Percentiles rank a stretch among this genome's conserved stretches.
phyloP scores from a whole-genome alignment of 2,329 filamentous ascomycete genomes.

The Colletotrichum agaves region DNA sequence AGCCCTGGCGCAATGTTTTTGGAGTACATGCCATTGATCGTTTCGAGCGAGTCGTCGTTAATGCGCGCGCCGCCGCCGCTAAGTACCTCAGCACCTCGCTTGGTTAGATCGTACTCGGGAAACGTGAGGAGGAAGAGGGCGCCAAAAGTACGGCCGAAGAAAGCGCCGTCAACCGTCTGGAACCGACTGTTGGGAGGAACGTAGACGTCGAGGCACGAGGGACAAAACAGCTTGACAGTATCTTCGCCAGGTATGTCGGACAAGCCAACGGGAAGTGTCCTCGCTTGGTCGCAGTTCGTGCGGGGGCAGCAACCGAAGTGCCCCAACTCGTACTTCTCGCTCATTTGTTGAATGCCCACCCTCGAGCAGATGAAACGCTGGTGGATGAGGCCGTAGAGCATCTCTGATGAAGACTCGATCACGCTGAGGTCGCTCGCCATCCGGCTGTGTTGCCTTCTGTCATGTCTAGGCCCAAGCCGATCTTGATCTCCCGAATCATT shows the following conservation, averaged over 20 bases:
- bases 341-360: conserved; percentile 98
- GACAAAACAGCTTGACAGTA: conserved; percentile 98
- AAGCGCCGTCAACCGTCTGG: conserved; percentile 96
- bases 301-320: conserved; percentile 98
- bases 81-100: conserved; percentile 72
- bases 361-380: conserved; percentile 98
- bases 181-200: conserved; percentile 97
- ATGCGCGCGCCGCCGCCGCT: conserved; percentile 45
- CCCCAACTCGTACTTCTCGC: conserved; percentile 96
- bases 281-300: conserved; percentile 88
- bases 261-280: conserved; percentile 91
- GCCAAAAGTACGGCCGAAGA: conserved; percentile 97
- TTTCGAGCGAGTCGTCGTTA: conserved; percentile 58
- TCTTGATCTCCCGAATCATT: conserved; percentile 75
- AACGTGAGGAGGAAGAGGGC: conserved; percentile 99
- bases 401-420: conserved; percentile 97
- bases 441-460: conserved; percentile 82
- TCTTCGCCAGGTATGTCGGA: conserved; percentile 96
- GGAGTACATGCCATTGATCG: conserved; percentile 87
- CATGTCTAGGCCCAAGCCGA: conserved; percentile 59
- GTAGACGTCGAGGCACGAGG: conserved; percentile 95
- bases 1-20: conserved; percentile 90
- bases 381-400: conserved; percentile 97
- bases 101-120: conserved; percentile 90
- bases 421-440: conserved; percentile 94